Evolutionary conservation across 139 green algal genomes (phyloP), one percentile per base, ranked within the genome.

Genomic region (Chlorella sorokiniana): DNA sequence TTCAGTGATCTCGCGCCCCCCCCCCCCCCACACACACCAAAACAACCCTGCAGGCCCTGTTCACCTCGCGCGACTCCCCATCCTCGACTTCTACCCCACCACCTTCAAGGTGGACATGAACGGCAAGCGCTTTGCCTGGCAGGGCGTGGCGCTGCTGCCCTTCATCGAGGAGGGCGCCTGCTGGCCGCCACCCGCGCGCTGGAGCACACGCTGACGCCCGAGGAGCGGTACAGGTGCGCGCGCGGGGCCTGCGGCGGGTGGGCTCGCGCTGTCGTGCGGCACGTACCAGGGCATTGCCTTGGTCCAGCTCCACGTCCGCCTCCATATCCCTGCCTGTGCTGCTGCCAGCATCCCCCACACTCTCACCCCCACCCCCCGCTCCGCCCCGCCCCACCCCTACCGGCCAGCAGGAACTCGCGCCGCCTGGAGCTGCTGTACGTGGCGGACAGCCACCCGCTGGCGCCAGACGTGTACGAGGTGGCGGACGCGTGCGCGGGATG

Each of bases 51-150:
- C 91, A 89, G 82, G 86, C 74, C 52, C 90, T 99, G 70, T 99
- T 99, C 89, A 89, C 84, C 27, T 83, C 92, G 68, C 31, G 65
- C 5, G 84, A 92, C 38, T 98, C 94, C 8, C 96, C 76, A 98
- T 99, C 86, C 86, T 97, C 4, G 96, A 99, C 87, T 99, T 99
- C 79, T 99, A 99, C 88, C 96, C 96, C 41, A 87, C 83, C n/a
- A 73, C 96, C 31, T 99, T 99, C 85, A 87, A 88, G 14, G 87
- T 98, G 40, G 96, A 99, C 92, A 98, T 99, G 94, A 99, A 99
- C 78, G 96, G 97, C 64, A 99, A 99, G 90, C 91, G 97, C 33
- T 99, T 97, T 77, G 93, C 95, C 0, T 99, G 97, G 96, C 92
- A 95, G 89, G 96, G 92, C n/a, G 96, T 99, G 45, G 96, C 94